A percentile compares a stretch with the other conserved stretches of the same genome.
Evolutionary conservation across 257 asterid genomes (phyloP).

Genomic region (Ilex aquifolium): DNA sequence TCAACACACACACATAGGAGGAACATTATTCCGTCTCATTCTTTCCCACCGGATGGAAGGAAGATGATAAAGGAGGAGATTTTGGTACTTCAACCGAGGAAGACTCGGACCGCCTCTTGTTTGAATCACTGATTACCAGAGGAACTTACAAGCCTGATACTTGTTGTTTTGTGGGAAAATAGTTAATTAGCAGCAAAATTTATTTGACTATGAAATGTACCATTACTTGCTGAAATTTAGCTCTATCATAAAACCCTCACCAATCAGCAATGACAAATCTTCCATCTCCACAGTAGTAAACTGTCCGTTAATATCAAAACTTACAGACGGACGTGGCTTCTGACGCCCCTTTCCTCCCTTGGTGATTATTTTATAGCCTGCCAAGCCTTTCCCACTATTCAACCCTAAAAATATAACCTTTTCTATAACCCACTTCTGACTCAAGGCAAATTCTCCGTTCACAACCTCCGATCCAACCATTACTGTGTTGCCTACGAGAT

Average conservation of each 20-base stretch:
- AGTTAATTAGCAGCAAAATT: no score
- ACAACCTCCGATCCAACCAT: slow-evolving; percentile 24
- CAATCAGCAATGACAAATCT: slow-evolving; percentile 22
- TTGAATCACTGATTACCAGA: no score
- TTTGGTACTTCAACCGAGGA: no score
- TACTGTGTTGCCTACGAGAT: slow-evolving; percentile 10
- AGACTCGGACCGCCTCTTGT: no score
- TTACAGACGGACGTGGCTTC: slow-evolving; percentile 3
- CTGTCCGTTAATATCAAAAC: slow-evolving; percentile 6
- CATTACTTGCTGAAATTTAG: neutral
- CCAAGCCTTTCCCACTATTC: slow-evolving; percentile 9
- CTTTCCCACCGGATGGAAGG: no score
- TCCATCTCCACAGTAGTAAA: slow-evolving; percentile 20
- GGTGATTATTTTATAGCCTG: slow-evolving; percentile 14
- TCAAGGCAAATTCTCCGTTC: slow-evolving; percentile 25
- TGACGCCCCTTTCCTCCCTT: slow-evolving; percentile 10
- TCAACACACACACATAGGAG: no score
- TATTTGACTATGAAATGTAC: no score
- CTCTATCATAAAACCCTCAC: slow-evolving; percentile 30
- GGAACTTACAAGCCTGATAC: no score
- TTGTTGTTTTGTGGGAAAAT: no score
- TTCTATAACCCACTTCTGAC: slow-evolving; percentile 24
- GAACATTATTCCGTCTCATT: no score
- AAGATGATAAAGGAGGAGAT: no score
- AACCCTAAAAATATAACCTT: slow-evolving; percentile 34